Conservation (phyloP, 2,329 filamentous ascomycete genomes). For the Colletotrichum sojae region DNA sequence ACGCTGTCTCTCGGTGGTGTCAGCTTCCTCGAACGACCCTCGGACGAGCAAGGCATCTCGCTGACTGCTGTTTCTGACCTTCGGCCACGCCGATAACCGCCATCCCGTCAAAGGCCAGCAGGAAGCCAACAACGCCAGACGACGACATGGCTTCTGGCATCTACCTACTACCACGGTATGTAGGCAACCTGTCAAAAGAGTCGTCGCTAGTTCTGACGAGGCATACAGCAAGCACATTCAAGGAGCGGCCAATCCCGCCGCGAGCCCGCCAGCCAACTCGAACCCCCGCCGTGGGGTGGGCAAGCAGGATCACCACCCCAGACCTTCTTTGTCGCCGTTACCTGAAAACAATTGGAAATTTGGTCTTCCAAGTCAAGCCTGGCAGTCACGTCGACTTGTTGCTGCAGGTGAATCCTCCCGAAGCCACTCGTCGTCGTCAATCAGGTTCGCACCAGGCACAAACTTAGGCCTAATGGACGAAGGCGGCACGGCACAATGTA, state of each 20-base stretch:
- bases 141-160: neutral
- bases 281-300: neutral
- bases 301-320: conserved; percentile 17
- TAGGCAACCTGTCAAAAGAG: neutral
- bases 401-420: conserved; percentile 8
- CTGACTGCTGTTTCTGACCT: conserved; percentile 2
- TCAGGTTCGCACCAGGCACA: neutral
- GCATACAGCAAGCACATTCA: neutral
- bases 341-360: neutral
- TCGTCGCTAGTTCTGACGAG: neutral
- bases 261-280: neutral
- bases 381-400: conserved; percentile 1
- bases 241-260: conserved; percentile 2
- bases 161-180: neutral
- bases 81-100: conserved; percentile 9
- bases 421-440: conserved; percentile 4
- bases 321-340: neutral
- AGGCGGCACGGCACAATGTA: neutral
- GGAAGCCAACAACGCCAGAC: neutral
- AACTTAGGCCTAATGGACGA: neutral
- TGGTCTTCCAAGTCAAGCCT: neutral
- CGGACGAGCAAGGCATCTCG: neutral
- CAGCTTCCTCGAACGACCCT: neutral
- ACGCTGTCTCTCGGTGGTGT: neutral
- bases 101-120: neutral